Evolutionary conservation across 495 filamentous ascomycete species (phyloP), one percentile per base, ranked within the genome.

Genomic region (Chaetomium tenue): DNA sequence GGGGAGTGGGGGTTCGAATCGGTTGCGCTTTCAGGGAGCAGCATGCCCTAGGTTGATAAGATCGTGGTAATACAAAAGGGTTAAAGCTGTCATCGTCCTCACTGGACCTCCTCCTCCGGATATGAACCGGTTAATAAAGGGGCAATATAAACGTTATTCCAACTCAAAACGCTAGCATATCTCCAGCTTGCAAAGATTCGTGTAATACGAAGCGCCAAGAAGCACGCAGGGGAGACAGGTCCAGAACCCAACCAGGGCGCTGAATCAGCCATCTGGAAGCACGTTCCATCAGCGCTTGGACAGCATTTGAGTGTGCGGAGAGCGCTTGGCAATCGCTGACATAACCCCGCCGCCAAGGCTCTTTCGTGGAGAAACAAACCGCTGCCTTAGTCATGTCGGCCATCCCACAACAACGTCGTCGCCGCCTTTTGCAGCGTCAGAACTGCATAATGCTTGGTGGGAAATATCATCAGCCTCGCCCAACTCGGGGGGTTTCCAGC

Each of bases 281-380:
- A 47, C n/a, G 56, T 28, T 60, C 25, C 40, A 60, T 33, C 57
- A 26, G 15, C 20, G 22, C 22, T 47, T 28, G 22, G 56, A 18
- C 33, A 58, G 39, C 56, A 58, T n/a, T 58, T 50, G 47, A 2
- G 33, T 11, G 33, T 37, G 33, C 33, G 33, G 33, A 37, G 33
- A 9, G 13, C 13, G 51, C 25, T 59, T 48, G 57, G 42, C 57
- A 48, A 48, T 60, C n/a, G 57, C 57, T 60, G 57, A 60, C 57
- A 9, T 13, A 44, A 16, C 30, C 53, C 11, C 15, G 23, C 30
- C 46, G 46, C 22, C 33, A 46, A 47, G 13, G 20, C 12, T 12
- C 2, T 13, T 22, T 15, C 18, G 53, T 42, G 55, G 55, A 39
- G 53, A 39, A 20, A 33, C 33, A 13, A 15, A 37, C 33, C 4